Base-by-base conservation (phyloP, 2,329 filamentous ascomycete genomes). In the Atkinsonella hypoxylon region DNA sequence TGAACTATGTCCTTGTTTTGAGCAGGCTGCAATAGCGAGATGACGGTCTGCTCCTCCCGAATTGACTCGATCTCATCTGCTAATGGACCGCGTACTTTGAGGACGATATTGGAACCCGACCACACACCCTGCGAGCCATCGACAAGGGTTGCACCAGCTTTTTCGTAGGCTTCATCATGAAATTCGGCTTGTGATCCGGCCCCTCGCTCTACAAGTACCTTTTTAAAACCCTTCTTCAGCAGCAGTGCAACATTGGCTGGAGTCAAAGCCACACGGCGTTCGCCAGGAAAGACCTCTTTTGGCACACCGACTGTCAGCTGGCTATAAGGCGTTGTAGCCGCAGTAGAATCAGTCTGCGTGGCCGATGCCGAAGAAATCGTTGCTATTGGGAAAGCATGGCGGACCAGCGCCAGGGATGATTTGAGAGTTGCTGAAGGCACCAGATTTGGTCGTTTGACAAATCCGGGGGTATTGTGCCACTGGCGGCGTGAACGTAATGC, bases 241-340 rank as follows among this genome's bases (percentile, higher is more conserved):
- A 95, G 70, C 1, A 94, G 71, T 2, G 83, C 78, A 15, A 89
- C 87, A 70, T 95, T 95, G 56, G 87, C 81, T 1, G 89, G 89
- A 0, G 87, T 91, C 51, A 95, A 76, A 31, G 89, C 87, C 13
- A 95, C 89, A 47, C 89, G 85, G 41, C 85, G 82, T 70, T 95
- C 89, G 52, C 83, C 80, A 1, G 82, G 78, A 59, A 78, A 89
- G n/a, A 79, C 84, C 67, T 95, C 89, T 52, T 78, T 80, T 13
- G 88, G 88, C 4, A 93, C 79, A 52, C 89, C 89, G 45, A 95
- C 81, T 4, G 81, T 85, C 51, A 95, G 76, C 43, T 82, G 73
- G 18, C 77, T 71, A 65, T 89, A 94, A 0, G 88, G 86, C 2
- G 67, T 76, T 22, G 75, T 74, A 31, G 60, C 60, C 41, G 58